A percentile compares a stretch with the other conserved stretches of the same genome.
Evolutionary conservation across 1,139 yeast species (phyloP).

Genomic region (Wickerhamomyces sp.): DNA sequence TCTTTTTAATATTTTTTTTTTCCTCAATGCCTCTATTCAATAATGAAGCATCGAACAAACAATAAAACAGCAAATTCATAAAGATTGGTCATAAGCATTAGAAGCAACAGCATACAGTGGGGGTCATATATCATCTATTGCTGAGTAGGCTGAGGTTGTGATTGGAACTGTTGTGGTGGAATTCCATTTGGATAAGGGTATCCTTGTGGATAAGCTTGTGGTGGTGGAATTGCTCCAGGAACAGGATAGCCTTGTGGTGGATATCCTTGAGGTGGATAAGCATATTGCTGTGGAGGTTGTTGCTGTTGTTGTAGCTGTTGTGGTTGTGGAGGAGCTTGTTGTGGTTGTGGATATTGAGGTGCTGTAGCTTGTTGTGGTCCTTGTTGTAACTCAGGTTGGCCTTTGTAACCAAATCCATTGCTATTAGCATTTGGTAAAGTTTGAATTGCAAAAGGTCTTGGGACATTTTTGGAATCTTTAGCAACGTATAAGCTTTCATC

Average conservation of each 20-base stretch:
- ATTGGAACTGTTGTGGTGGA: slow-evolving; percentile 1
- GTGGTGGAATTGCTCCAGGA: slow-evolving; percentile 3
- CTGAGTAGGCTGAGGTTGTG: slow-evolving; percentile 5
- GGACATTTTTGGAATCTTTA: slow-evolving; percentile 70
- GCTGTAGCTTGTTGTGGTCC: slow-evolving; percentile 24
- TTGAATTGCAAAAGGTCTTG: slow-evolving; percentile 80
- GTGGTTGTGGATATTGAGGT: slow-evolving; percentile 13
- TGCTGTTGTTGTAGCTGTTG: slow-evolving; percentile 9
- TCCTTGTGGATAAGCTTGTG: slow-evolving; percentile 13
- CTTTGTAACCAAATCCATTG: slow-evolving; percentile 43
- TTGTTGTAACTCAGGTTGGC: slow-evolving; percentile 39
- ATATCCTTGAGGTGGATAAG: slow-evolving; percentile 16
- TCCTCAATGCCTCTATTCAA: too few relatives aligned
- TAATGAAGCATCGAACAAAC: too few relatives aligned
- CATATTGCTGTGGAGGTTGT: slow-evolving; percentile 15
- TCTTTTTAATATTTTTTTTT: too few relatives aligned
- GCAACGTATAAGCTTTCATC: slow-evolving; percentile 89
- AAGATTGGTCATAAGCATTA: too few relatives aligned
- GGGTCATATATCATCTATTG: background rate
- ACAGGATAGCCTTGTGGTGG: slow-evolving; percentile 15
- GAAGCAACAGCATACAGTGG: too few relatives aligned
- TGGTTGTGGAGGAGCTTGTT: slow-evolving; percentile 21
- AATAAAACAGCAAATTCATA: too few relatives aligned
- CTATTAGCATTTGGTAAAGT: slow-evolving; percentile 31
- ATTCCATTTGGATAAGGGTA: slow-evolving; percentile 9